Conservation (phyloP, 2,329 filamentous ascomycete species). For the Talaromyces sp. region DNA sequence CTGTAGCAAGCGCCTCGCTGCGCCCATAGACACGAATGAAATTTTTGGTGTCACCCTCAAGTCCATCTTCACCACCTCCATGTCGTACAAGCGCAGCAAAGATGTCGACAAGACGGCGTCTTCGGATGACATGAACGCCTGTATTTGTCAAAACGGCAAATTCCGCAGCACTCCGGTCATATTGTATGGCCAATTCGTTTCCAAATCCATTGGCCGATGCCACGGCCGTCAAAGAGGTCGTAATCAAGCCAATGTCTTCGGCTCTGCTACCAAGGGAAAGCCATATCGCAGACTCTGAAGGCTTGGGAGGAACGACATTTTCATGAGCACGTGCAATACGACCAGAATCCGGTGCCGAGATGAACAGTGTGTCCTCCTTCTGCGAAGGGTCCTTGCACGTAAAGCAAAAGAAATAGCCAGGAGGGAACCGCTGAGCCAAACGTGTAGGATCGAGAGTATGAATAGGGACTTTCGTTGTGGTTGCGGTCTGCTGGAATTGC, state of each 20-base stretch:
- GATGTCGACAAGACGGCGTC: constrained; percentile 83
- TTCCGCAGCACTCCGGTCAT: constrained; percentile 76
- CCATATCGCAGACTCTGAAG: constrained; percentile 78
- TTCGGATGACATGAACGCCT: constrained; percentile 80
- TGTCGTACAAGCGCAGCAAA: constrained; percentile 79
- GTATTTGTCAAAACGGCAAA: constrained; percentile 89
- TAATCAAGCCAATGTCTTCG: constrained; percentile 76
- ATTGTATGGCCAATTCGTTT: constrained; percentile 95
- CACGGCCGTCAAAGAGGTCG: constrained; percentile 68
- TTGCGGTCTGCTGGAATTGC: constrained; percentile 36
- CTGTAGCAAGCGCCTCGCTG: constrained; percentile 83
- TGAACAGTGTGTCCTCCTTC: constrained; percentile 69
- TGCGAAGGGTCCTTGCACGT: constrained; percentile 62
- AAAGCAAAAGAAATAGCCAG: constrained; percentile 89
- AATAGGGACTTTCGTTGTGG: constrained; percentile 52
- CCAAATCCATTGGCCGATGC: constrained; percentile 75
- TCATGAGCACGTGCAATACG: constrained; percentile 64
- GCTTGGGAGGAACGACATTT: constrained; percentile 57
- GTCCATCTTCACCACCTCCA: constrained; percentile 67
- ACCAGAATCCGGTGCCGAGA: constrained; percentile 83
- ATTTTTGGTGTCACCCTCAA: constrained; percentile 77
- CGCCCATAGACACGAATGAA: constrained; percentile 86
- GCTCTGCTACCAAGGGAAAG: constrained; percentile 71
- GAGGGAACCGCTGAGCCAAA: constrained; percentile 62
- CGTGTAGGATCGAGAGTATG: constrained; percentile 43